Conservation (phyloP, 2,329 filamentous ascomycete genomes). For the Leptosphaerulina australis region DNA sequence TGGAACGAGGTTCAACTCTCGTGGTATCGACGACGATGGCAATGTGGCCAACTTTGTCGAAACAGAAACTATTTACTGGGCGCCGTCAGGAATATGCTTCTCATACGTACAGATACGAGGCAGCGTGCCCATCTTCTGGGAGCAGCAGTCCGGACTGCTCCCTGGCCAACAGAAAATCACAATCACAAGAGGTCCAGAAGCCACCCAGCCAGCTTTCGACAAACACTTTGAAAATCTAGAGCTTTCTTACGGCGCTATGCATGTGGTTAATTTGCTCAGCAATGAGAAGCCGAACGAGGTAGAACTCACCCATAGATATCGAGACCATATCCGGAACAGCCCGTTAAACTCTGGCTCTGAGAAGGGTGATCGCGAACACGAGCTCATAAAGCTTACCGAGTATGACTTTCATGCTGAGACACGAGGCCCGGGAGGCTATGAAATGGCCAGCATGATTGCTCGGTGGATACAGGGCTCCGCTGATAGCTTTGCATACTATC, state of each 20-base stretch:
- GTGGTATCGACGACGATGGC: conserved; percentile 95
- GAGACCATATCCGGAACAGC: conserved; percentile 75
- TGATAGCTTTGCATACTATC: conserved; percentile 89
- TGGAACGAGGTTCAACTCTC: conserved; percentile 94
- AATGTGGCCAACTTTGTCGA: conserved; percentile 99
- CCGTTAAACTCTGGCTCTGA: conserved; percentile 69
- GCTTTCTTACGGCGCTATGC: conserved; percentile 84
- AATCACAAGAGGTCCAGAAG: conserved; percentile 84
- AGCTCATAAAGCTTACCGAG: conserved; percentile 79
- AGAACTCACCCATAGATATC: conserved; percentile 80
- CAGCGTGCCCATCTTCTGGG: conserved; percentile 96
- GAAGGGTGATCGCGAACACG: conserved; percentile 65
- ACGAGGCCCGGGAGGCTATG: conserved; percentile 82
- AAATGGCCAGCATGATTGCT: conserved; percentile 84
- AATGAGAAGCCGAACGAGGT: conserved; percentile 84
- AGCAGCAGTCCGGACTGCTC: conserved; percentile 84
- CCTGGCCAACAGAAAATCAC: conserved; percentile 95
- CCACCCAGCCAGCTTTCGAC: conserved; percentile 92
- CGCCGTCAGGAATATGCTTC: conserved; percentile 76
- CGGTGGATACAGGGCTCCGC: conserved; percentile 78
- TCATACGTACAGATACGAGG: conserved; percentile 93
- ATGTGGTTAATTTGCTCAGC: conserved; percentile 93
- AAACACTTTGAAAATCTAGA: conserved; percentile 92
- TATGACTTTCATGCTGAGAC: conserved; percentile 98
- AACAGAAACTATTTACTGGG: conserved; percentile 91